phyloP scores from a whole-genome alignment of 2,329 filamentous ascomycete genomes.

The Eurotiales sp. region DNA sequence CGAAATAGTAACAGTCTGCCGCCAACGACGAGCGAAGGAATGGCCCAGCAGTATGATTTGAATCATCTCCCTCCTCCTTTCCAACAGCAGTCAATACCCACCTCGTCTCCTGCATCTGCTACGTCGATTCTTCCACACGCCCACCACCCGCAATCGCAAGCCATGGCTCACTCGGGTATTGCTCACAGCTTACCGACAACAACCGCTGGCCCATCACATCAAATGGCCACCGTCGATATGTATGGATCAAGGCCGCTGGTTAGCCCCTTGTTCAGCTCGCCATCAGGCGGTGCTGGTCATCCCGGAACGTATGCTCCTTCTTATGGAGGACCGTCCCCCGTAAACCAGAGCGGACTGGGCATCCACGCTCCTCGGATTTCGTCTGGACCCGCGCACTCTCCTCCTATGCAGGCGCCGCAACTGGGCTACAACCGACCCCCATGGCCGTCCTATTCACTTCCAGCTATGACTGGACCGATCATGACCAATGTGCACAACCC shows the following conservation, averaged over 20 bases:
- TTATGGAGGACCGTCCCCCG: slow-evolving; percentile 25
- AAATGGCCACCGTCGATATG: slow-evolving; percentile 57
- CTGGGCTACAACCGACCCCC: slow-evolving; percentile 40
- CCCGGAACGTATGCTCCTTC: slow-evolving; percentile 41
- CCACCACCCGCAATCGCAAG: slow-evolving; percentile 40
- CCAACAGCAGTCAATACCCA: slow-evolving; percentile 51
- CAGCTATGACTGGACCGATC: slow-evolving; percentile 63
- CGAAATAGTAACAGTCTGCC: slow-evolving; percentile 57
- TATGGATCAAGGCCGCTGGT: slow-evolving; percentile 50
- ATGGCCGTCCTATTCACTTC: slow-evolving; percentile 54
- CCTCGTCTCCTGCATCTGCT: slow-evolving; percentile 47
- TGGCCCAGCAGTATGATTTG: slow-evolving; percentile 67
- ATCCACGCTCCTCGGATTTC: slow-evolving; percentile 45
- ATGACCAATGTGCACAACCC: slow-evolving; percentile 77
- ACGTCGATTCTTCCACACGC: slow-evolving; percentile 22
- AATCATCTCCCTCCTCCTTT: slow-evolving; percentile 58
- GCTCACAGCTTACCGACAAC: slow-evolving; percentile 39
- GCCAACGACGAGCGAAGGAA: slow-evolving; percentile 53
- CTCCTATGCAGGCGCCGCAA: slow-evolving; percentile 34
- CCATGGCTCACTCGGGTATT: slow-evolving; percentile 45
- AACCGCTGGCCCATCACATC: slow-evolving; percentile 44
- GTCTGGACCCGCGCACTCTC: slow-evolving; percentile 50
- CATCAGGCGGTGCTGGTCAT: slow-evolving; percentile 50
- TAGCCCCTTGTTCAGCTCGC: slow-evolving; percentile 41
- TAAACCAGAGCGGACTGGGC: slow-evolving; percentile 40